These are phyloP conservation scores for Vitis amurensis DNA, from an alignment of 164 flowering plant species.

Conservation along the genomic window DNA sequence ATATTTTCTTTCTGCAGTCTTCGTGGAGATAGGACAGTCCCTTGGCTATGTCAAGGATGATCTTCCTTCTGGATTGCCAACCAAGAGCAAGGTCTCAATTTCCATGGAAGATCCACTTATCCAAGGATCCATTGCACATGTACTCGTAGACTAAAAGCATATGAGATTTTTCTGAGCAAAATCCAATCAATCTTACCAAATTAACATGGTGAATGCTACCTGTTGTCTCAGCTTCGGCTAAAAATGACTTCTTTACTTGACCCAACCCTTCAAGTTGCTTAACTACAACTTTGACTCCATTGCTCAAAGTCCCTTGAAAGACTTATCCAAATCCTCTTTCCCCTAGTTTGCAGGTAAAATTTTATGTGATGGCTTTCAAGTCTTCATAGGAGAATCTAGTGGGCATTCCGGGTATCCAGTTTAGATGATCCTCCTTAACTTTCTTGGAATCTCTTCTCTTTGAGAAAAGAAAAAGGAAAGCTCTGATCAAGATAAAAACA, in stretches of 20 bases:
- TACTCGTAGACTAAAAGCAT: background rate
- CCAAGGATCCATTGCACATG: background rate
- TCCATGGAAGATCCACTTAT: no score
- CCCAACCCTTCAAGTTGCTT: background rate
- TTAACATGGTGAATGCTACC: background rate
- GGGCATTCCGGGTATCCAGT: slow-evolving; percentile 7
- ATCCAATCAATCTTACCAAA: background rate
- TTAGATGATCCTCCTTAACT: slow-evolving; percentile 2
- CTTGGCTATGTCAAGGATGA: no score
- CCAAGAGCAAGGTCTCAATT: no score
- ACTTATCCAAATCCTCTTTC: background rate
- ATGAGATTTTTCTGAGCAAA: background rate
- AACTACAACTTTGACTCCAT: background rate
- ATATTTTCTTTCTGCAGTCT: no score
- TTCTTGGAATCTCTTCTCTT: background rate
- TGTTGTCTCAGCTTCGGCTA: background rate
- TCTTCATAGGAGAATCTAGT: slow-evolving; percentile 6
- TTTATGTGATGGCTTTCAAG: background rate
- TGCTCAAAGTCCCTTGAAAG: background rate
- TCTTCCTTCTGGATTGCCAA: no score
- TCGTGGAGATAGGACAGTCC: no score
- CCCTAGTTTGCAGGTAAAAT: background rate
- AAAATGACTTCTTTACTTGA: background rate
- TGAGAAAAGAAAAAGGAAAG: background rate
- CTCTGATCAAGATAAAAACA: no score